Percentiles rank a stretch among this genome's conserved stretches.
Conservation (phyloP, 495 filamentous ascomycete genomes). For the Xylaria curta region DNA sequence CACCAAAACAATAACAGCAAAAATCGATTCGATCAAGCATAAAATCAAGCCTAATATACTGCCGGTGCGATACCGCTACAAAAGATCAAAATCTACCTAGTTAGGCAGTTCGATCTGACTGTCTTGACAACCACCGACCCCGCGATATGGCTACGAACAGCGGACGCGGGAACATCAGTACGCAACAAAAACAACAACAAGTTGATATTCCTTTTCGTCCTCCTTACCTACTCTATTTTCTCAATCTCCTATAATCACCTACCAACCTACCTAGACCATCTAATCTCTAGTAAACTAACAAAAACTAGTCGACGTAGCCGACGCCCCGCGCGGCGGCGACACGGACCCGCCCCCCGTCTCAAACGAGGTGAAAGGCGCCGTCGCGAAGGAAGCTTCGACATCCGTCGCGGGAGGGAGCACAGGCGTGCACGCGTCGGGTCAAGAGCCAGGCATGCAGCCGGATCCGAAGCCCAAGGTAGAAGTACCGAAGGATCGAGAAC, state of each 20-base stretch:
- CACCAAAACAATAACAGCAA: no score
- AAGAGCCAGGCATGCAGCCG: slow-evolving; percentile 50
- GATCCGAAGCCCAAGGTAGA: slow-evolving; percentile 57
- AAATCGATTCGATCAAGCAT: no score
- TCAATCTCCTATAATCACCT: no score
- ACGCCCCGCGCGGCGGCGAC: slow-evolving; percentile 48
- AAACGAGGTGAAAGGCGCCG: slow-evolving; percentile 54
- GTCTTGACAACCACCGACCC: no score
- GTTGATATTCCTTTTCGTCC: no score
- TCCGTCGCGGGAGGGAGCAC: slow-evolving; percentile 3
- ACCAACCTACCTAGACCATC: not conserved
- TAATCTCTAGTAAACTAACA: not conserved
- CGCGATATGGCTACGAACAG: slow-evolving; percentile 59
- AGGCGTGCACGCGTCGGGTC: slow-evolving; percentile 49
- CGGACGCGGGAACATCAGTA: slow-evolving; percentile 62
- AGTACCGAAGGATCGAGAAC: slow-evolving; percentile 52
- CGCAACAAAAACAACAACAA: slow-evolving; percentile 29
- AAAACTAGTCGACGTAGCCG: slow-evolving; percentile 57
- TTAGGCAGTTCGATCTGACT: no score
- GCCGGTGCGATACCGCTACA: not conserved
- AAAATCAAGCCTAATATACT: not conserved
- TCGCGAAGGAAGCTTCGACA: slow-evolving; percentile 45
- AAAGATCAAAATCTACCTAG: not conserved
- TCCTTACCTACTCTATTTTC: no score
- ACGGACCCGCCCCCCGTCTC: slow-evolving; percentile 55